Percentiles rank a stretch among this genome's conserved stretches.
Conservation (phyloP, 441 rosid species). For the Brassica balearica region DNA sequence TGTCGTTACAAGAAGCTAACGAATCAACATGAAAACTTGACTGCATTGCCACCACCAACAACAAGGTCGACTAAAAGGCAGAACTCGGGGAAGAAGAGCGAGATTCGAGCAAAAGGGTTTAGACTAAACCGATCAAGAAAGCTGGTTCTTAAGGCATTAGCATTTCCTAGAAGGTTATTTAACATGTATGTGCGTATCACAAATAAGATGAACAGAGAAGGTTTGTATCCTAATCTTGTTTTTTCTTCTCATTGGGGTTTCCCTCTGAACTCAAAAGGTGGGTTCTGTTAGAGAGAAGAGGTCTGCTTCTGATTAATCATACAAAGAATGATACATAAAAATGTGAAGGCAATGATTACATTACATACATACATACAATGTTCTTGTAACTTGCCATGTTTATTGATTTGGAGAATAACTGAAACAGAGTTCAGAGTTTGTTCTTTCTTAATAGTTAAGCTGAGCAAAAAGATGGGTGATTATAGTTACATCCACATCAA, state of each 20-base stretch:
- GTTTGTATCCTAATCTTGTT: constrained; percentile 55
- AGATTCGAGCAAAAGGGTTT: constrained; percentile 43
- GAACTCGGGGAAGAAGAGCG: constrained; percentile 38
- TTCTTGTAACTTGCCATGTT: constrained; percentile 24
- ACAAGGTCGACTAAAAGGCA: constrained; percentile 29
- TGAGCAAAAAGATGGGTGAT: neutral
- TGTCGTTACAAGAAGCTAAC: constrained; percentile 40
- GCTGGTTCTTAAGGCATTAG: constrained; percentile 27
- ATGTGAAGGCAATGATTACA: constrained; percentile 12
- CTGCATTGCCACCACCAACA: constrained; percentile 1
- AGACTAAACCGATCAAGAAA: constrained; percentile 43
- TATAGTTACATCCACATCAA: neutral
- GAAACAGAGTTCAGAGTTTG: constrained; percentile 13
- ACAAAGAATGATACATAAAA: neutral
- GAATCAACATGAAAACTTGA: constrained; percentile 14
- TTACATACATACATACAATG: constrained; percentile 29
- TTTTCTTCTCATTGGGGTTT: constrained; percentile 74
- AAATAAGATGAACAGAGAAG: constrained; percentile 55
- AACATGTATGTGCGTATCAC: constrained; percentile 45
- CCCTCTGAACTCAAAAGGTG: constrained; percentile 47
- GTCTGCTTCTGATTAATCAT: neutral
- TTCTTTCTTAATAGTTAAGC: constrained; percentile 3
- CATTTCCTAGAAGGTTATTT: constrained; percentile 43
- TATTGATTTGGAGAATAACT: neutral
- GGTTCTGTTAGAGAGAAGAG: constrained; percentile 31